A percentile compares a stretch with the other conserved stretches of the same genome.
These are phyloP conservation scores for Neonothopanus nambi DNA, from an alignment of 1,284 basidiomycete genomes.

Conservation along the genomic window DNA sequence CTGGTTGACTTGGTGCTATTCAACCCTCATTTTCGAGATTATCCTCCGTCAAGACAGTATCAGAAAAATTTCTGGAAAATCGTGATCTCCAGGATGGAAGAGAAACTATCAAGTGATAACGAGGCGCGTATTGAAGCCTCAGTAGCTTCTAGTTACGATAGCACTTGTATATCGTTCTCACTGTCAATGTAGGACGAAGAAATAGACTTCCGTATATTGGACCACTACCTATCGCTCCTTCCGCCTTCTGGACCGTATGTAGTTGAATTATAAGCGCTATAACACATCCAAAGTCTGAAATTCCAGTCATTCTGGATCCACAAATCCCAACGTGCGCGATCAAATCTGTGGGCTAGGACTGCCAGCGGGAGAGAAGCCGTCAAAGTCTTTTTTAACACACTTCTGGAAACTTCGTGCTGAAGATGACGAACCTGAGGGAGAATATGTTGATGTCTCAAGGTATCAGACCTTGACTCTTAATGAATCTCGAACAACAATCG, in stretches of 20 bases:
- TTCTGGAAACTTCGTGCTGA: constrained; percentile 44
- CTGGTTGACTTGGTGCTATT: constrained; percentile 52
- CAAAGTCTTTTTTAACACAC: constrained; percentile 65
- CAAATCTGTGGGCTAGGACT: constrained; percentile 28
- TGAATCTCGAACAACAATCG: constrained; percentile 71
- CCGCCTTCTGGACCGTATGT: constrained; percentile 37
- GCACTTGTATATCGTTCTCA: background rate
- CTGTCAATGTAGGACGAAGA: constrained; percentile 48
- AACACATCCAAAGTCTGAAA: background rate
- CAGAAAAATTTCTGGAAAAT: constrained; percentile 73
- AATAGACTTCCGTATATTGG: constrained; percentile 64
- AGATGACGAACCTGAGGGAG: constrained; percentile 4
- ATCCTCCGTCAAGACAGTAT: constrained; percentile 63
- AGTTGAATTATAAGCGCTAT: constrained; percentile 18
- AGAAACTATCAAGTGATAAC: constrained; percentile 28
- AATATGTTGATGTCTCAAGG: constrained; percentile 21
- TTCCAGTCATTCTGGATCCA: constrained; percentile 19
- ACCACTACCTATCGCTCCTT: constrained; percentile 52
- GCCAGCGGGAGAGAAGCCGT: constrained; percentile 37
- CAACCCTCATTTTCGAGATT: constrained; percentile 50
- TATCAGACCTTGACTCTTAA: constrained; percentile 56
- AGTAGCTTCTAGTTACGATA: constrained; percentile 8
- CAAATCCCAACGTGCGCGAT: constrained; percentile 18
- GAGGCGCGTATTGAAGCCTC: constrained; percentile 37
- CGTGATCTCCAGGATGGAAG: constrained; percentile 56